These are phyloP conservation scores for Aegilops bicornis DNA, from an alignment of 176 grass and related monocot genomes.

Conservation along the genomic window DNA sequence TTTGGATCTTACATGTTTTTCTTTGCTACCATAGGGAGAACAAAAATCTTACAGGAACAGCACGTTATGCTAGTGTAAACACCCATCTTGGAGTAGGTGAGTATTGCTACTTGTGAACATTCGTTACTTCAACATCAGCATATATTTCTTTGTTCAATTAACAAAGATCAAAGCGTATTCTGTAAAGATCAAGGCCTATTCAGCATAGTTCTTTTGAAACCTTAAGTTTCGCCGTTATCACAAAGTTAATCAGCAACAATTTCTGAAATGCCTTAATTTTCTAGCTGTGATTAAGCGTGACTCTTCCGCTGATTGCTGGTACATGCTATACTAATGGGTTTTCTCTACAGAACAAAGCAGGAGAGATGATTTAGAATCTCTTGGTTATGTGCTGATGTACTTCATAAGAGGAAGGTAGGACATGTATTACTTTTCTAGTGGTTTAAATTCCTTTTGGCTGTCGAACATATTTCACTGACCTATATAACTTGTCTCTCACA, in stretches of 20 bases:
- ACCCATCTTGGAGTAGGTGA: constrained; percentile 77
- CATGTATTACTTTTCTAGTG: constrained; percentile 29
- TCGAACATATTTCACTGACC: constrained; percentile 24
- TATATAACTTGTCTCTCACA: constrained; percentile 41
- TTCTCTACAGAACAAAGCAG: constrained; percentile 82
- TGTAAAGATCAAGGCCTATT: background rate
- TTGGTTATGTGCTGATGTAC: constrained; percentile 90
- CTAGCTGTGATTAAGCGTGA: background rate
- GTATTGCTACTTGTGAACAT: constrained; percentile 3
- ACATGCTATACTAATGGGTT: background rate
- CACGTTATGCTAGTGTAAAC: constrained; percentile 73
- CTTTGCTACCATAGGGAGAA: constrained; percentile 51
- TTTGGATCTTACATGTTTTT: constrained; percentile 26
- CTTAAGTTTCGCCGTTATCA: background rate
- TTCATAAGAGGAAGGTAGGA: constrained; percentile 85
- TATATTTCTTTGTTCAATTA: background rate
- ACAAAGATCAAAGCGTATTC: background rate
- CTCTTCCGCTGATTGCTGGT: constrained; percentile 16
- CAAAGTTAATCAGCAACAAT: constrained; percentile 8
- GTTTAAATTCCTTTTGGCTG: constrained; percentile 18
- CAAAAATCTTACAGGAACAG: constrained; percentile 76
- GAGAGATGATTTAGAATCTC: constrained; percentile 89
- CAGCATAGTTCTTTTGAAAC: constrained; percentile 7
- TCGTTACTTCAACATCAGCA: background rate
- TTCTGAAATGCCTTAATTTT: background rate